Base-by-base conservation (phyloP, 768 basidiomycete species). In the Termitomyces titanicus region DNA sequence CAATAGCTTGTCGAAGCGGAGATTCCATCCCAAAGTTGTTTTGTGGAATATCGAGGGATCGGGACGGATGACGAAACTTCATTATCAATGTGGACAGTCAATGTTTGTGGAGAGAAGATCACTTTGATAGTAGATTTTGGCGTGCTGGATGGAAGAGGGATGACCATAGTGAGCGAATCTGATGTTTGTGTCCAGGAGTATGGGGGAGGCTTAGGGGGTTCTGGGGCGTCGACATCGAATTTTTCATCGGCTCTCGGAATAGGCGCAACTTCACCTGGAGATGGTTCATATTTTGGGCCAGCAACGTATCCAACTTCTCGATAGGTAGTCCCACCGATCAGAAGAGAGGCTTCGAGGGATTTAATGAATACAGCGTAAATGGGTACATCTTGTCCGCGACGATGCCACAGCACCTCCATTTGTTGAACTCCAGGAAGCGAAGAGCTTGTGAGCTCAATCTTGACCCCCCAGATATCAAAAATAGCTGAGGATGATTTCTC, bases 101-200 rank as follows among this genome's bases (percentile, higher is more conserved):
- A 69, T 22, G 83, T 81, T 57, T 79, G 79, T 5, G 78, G 72
- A 8, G 85, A 81, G 67, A 95, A 87, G 0, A 75, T 69, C 37
- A 92, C 83, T 58, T 76, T 81, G 66, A 96, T 89, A 42, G 76
- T 73, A 22, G 78, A 75, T 56, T 83, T 87, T 1, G 78, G 68
- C 0, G 85, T 89, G 48, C 72, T 76, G 0, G 88, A 80, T 1
- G 92, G 92, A n/a, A 97, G 77, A 5, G 92, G 84, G 64, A 98
- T 85, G 0, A 85, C 86, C 40, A 98, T 70, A 0, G 91, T 94
- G 47, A 98, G 75, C 0, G 90, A 83, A 66, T 94, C 92, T 1
- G 82, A 68, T 4, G 88, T 85, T 65, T 99, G 96, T 0, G 85
- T 91, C 96, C 96, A 99, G 1, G 92, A 92, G 70, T 94, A 98